Percentiles rank a stretch among this genome's conserved stretches.
phyloP scores from a whole-genome alignment of 1,284 basidiomycete species.

The Schizopora paradoxa region DNA sequence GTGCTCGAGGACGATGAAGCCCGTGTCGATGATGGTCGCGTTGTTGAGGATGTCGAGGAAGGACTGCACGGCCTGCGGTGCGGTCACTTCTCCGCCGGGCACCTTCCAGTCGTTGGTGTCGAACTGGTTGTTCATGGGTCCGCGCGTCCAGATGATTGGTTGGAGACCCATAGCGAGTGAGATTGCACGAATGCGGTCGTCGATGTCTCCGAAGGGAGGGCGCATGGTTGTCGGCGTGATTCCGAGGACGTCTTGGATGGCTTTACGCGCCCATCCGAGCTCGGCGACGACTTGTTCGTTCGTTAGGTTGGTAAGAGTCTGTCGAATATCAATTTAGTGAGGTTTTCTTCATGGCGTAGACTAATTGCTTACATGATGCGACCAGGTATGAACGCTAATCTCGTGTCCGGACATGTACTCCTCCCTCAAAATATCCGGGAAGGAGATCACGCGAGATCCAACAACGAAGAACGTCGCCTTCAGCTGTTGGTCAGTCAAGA shows the following conservation, averaged over 20 bases:
- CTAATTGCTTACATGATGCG: constrained; percentile 50
- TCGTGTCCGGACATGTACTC: constrained; percentile 86
- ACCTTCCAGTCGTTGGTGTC: constrained; percentile 90
- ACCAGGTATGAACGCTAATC: constrained; percentile 77
- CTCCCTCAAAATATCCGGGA: constrained; percentile 70
- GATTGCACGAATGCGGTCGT: constrained; percentile 88
- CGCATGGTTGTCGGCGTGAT: constrained; percentile 72
- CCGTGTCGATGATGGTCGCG: constrained; percentile 50
- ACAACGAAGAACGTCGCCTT: constrained; percentile 90
- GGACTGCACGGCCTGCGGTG: constrained; percentile 45
- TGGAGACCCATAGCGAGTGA: constrained; percentile 75
- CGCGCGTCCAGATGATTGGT: constrained; percentile 79
- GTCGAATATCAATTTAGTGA: too few relatives aligned
- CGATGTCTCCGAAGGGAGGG: constrained; percentile 46
- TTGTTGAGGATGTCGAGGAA: constrained; percentile 62
- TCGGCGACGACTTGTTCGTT: constrained; percentile 90
- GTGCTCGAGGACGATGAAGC: constrained; percentile 88
- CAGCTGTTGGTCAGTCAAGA: constrained; percentile 60
- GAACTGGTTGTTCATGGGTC: constrained; percentile 54
- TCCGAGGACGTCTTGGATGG: constrained; percentile 72
- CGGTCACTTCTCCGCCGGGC: constrained; percentile 63
- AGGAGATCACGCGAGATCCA: constrained; percentile 83
- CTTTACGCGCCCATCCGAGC: constrained; percentile 86
- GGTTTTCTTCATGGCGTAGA: constrained; percentile 23
- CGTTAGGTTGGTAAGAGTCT: constrained; percentile 76